Percentiles rank a stretch among this genome's conserved stretches.
Conservation (phyloP, 148 eudicot genomes). For the Nepenthes mirabilis region DNA sequence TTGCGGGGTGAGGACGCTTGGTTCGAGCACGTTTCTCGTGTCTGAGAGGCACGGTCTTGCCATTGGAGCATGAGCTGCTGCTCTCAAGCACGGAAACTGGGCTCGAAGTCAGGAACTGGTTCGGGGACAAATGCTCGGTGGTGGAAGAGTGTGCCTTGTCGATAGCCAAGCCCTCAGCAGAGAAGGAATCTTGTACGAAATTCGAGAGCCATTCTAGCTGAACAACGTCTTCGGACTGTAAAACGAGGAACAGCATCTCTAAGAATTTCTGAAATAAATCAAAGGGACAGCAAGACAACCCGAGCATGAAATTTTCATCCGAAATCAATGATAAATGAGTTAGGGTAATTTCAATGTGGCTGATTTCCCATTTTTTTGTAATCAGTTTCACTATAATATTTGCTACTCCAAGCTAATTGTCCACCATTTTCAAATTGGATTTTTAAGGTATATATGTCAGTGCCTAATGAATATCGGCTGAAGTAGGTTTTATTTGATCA, state of each 20-base stretch:
- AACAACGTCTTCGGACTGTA: slow-evolving; percentile 71
- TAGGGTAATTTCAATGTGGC: no score
- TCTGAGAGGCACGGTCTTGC: slow-evolving; percentile 22
- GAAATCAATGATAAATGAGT: no score
- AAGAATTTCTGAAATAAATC: no score
- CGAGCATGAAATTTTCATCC: no score
- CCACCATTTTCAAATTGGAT: no score
- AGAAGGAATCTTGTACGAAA: slow-evolving; percentile 72
- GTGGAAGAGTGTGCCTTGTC: slow-evolving; percentile 13
- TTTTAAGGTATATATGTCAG: no score
- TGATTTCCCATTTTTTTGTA: no score
- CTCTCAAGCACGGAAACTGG: slow-evolving; percentile 67
- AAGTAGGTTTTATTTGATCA: no score
- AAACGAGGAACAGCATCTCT: neutral
- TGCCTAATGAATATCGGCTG: no score
- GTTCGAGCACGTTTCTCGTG: slow-evolving; percentile 53
- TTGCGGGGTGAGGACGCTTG: slow-evolving; percentile 73
- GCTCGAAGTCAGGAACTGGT: slow-evolving; percentile 51
- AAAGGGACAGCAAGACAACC: no score
- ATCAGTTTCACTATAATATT: no score
- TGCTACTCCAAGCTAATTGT: no score
- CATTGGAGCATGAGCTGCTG: slow-evolving; percentile 35
- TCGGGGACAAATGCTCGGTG: slow-evolving; percentile 13
- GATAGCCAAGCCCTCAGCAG: slow-evolving; percentile 42
- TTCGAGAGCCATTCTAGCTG: slow-evolving; percentile 81